Conservation (phyloP, 345 rosid species). For the Cardamine resedifolia region DNA sequence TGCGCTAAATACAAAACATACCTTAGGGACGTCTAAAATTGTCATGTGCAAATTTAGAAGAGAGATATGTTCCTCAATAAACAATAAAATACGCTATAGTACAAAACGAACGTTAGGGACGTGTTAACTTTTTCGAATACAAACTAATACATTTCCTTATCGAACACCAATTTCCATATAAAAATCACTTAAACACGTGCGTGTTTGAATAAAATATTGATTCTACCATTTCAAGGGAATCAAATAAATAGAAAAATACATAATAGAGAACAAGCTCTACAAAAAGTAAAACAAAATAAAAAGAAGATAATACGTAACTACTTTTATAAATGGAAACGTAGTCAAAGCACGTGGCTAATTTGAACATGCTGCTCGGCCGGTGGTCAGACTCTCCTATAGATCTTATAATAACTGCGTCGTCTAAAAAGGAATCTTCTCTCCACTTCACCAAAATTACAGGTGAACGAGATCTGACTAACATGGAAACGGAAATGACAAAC, state of each 20-base stretch:
- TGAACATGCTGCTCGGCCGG: slow-evolving; percentile 6
- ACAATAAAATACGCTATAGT: background rate
- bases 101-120: background rate
- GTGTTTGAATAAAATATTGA: background rate
- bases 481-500: too few species aligned
- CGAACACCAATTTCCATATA: background rate
- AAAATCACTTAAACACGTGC: background rate
- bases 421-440: background rate
- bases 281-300: background rate
- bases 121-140: background rate
- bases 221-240: background rate
- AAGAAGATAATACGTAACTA: background rate
- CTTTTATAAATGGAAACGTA: background rate
- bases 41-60: background rate
- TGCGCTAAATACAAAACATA: too few species aligned
- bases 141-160: background rate
- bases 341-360: slow-evolving; percentile 18
- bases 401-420: background rate
- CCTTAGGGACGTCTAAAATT: too few species aligned
- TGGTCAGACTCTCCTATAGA: slow-evolving; percentile 3
- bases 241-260: background rate
- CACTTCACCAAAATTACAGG: too few species aligned
- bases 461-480: too few species aligned
- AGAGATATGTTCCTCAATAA: background rate
- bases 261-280: background rate